A percentile compares a stretch with the other conserved stretches of the same genome.
Evolutionary conservation across 1,284 basidiomycete genomes (phyloP).

Genomic region (Boletus smithii): DNA sequence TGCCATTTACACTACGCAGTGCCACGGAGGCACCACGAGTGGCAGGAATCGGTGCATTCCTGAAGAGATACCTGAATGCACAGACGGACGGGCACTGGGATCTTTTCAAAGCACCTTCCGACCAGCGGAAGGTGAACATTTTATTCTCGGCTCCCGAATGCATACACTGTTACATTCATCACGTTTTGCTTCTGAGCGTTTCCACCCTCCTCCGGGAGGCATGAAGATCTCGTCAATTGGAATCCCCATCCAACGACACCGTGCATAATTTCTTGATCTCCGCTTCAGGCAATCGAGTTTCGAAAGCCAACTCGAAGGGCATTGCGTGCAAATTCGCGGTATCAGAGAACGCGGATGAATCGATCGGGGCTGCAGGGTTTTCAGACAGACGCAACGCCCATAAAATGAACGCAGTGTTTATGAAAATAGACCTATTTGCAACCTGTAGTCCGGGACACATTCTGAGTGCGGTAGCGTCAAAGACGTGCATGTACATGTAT

Average conservation of each 20-base stretch:
- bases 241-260: not conserved
- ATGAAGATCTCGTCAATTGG: not conserved
- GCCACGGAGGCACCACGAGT: too few species aligned
- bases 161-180: too few species aligned
- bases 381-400: conserved; percentile 29
- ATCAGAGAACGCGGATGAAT: conserved; percentile 22
- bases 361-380: conserved; percentile 20
- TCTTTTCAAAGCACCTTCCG: too few species aligned
- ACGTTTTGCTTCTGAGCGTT: too few species aligned
- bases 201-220: too few species aligned
- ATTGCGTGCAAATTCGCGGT: conserved; percentile 8
- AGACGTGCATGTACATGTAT: not conserved
- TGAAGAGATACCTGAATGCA: too few species aligned
- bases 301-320: conserved; percentile 20
- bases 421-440: conserved; percentile 29
- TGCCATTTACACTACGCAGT: too few species aligned
- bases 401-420: conserved; percentile 21
- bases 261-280: conserved; percentile 13
- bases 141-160: too few species aligned
- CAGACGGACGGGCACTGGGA: too few species aligned
- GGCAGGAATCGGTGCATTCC: too few species aligned
- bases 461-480: conserved; percentile 16
- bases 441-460: conserved; percentile 28
- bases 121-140: too few species aligned
- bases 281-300: conserved; percentile 6